Evolutionary conservation across 768 basidiomycete genomes (phyloP).

Genomic region (Amanita molliuscula): DNA sequence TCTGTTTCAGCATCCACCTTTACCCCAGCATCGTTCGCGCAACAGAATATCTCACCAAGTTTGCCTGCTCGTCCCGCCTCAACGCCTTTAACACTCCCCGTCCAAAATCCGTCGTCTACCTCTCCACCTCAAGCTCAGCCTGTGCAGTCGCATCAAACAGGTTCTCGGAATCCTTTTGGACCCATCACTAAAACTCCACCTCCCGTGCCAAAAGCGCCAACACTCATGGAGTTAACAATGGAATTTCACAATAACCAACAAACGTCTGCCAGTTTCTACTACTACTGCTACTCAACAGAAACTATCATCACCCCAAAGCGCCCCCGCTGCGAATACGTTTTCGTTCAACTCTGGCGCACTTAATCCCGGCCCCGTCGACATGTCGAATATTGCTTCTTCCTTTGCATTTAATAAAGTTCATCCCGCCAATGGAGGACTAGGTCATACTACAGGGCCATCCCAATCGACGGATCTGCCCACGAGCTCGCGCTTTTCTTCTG

Average conservation of each 20-base stretch:
- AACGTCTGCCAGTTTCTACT: not conserved
- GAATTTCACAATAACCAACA: constrained; percentile 16
- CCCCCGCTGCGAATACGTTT: constrained; percentile 20
- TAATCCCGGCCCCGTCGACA: constrained; percentile 38
- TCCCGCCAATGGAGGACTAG: constrained; percentile 9
- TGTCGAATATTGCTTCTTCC: constrained; percentile 65
- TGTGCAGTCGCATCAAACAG: constrained; percentile 83
- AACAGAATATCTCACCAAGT: constrained; percentile 13
- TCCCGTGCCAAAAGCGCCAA: constrained; percentile 64
- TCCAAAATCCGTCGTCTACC: constrained; percentile 16
- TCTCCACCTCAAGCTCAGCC: constrained; percentile 45
- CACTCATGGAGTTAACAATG: constrained; percentile 70
- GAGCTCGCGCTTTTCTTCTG: constrained; percentile 35
- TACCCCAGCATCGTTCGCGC: constrained; percentile 12
- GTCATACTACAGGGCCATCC: constrained; percentile 18
- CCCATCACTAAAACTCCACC: constrained; percentile 54
- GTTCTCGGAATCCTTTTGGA: constrained; percentile 93
- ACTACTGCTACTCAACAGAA: constrained; percentile 10
- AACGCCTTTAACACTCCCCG: constrained; percentile 49
- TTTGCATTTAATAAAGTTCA: constrained; percentile 41
- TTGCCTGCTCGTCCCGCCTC: constrained; percentile 57
- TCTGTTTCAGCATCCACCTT: constrained; percentile 13
- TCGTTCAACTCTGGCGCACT: constrained; percentile 30
- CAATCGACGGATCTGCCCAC: constrained; percentile 30
- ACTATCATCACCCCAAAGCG: constrained; percentile 12